Evolutionary conservation across 1,139 yeast species (phyloP), one percentile per base, ranked within the genome.

Genomic region (Debaryomyces subglobosus): DNA sequence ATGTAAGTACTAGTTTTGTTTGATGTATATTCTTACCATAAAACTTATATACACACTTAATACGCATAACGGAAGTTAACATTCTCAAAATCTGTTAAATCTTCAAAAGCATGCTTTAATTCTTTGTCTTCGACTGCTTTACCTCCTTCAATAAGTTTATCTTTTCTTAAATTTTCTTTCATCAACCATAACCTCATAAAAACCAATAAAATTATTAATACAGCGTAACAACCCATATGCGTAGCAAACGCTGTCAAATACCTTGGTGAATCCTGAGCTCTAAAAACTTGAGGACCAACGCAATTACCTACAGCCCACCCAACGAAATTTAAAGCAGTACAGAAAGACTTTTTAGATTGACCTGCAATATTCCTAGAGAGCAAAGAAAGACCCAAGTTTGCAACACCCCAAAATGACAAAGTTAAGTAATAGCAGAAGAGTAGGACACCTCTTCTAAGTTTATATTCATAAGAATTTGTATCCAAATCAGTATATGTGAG

Each of bases 221-320:
- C 51, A 15, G 48, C 45, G 18, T 51, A 50, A 21, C 52, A 49
- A 1, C 50, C 53, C 48, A 50, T 41, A 29, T 47, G 50, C 18
- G 48, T 47, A 34, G 33, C 16, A 13, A 30, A 30, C 6, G 52
- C 53, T 12, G 52, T 46, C 12, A 39, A 39, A 36, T 47, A 51
- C 20, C 39, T 16, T 4, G 51, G 64, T 8, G 63, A 61, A 16
- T 59, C 56, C 12, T 56, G 52, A 2, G 58, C 59, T 39, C 59
- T 58, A 49, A 66, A 67, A n/a, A 66, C 46, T 48, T 68, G 70
- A 5, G 70, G 69, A 0, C 71, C 72, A 40, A 64, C 61, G 8
- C 68, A 52, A n/a, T 65, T 60, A 4, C 68, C 72, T 10, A 61
- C 57, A 21, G 68, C 62, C 46, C 63, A 67, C 1, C 65, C 69